Base-by-base conservation (phyloP, 768 basidiomycete genomes). In the Amanita phalloides region DNA sequence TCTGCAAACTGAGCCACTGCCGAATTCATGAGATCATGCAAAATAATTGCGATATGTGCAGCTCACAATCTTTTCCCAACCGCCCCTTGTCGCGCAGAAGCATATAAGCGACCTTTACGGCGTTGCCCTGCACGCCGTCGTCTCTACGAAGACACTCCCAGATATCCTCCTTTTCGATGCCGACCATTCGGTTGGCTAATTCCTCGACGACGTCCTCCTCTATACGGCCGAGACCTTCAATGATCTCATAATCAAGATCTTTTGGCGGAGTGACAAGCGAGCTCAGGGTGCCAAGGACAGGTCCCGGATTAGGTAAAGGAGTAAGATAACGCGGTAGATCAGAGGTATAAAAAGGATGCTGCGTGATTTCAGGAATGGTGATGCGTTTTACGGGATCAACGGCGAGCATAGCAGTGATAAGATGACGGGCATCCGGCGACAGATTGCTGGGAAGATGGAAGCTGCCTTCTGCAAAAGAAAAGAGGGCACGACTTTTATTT, bases 81-180 rank as follows among this genome's bases (percentile, higher is more conserved):
- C 92, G 71, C 58, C 82, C 74, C 70, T 93, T 93, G 62, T 99
- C 95, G 52, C 91, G 74, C 42, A 96, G 72, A 3, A 99, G 73
- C 79, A 93, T 82, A 66, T 98, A 99, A 0, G 95, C 93, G 6
- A 99, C 93, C 68, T 96, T 94, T 63, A 98, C 86, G 49, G 90
- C 84, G 63, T 97, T 96, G 36, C 93, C 90, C 54, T 85, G 82
- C 38, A 80, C 74, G 0, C 89, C 92, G 56, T 94, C 91, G 48
- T 93, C 85, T 57, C 82, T 70, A 54, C 86, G 77, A 55, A 97
- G 66, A 61, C 84, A 85, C 44, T 86, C 83, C 90, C 89, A 91
- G 3, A 98, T 79, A 56, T 93, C 90, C 2, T 91, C 86, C 66
- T 82, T 81, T 54, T 79, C 78, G 9, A 93, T 83, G 0, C 81